Evolutionary conservation across 106 monocot genomes (phyloP).

Genomic region (Posidonia australis): DNA sequence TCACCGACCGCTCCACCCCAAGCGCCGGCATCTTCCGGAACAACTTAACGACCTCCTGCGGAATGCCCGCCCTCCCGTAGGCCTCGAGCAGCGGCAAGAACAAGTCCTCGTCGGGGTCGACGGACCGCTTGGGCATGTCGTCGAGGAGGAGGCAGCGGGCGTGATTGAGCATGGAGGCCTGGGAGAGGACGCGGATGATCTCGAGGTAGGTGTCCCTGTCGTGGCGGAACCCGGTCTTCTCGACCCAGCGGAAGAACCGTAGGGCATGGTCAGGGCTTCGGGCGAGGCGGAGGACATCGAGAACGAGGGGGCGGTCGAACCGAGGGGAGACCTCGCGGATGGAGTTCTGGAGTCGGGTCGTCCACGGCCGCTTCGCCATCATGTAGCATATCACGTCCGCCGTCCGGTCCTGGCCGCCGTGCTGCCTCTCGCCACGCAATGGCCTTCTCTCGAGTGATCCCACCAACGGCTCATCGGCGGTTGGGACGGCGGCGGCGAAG

Average conservation of each 20-base stretch:
- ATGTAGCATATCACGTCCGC: conserved; percentile 56
- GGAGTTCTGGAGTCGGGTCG: conserved; percentile 93
- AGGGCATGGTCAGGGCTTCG: conserved; percentile 48
- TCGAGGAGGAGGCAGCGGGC: conserved; percentile 83
- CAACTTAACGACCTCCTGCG: conserved; percentile 77
- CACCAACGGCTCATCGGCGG: neutral
- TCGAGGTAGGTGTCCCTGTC: conserved; percentile 36
- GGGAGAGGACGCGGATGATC: conserved; percentile 51
- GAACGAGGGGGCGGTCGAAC: conserved; percentile 51
- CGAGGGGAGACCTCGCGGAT: conserved; percentile 53
- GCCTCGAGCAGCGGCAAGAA: conserved; percentile 49
- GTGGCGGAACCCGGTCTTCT: conserved; percentile 84
- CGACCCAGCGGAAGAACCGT: conserved; percentile 88
- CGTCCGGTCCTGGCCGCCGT: conserved; percentile 14
- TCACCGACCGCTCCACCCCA: conserved; percentile 37
- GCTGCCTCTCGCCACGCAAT: neutral
- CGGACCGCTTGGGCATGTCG: conserved; percentile 67
- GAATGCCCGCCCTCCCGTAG: conserved; percentile 35
- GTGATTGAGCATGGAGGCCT: conserved; percentile 87
- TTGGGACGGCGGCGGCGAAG: neutral
- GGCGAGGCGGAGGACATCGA: conserved; percentile 42
- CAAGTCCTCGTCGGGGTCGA: conserved; percentile 38
- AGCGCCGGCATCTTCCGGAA: conserved; percentile 59
- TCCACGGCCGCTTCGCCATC: conserved; percentile 80
- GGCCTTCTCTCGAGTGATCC: neutral